Evolutionary conservation across 1,139 yeast genomes (phyloP), one percentile per base, ranked within the genome.

Genomic region (Yamadazyma mexicana): DNA sequence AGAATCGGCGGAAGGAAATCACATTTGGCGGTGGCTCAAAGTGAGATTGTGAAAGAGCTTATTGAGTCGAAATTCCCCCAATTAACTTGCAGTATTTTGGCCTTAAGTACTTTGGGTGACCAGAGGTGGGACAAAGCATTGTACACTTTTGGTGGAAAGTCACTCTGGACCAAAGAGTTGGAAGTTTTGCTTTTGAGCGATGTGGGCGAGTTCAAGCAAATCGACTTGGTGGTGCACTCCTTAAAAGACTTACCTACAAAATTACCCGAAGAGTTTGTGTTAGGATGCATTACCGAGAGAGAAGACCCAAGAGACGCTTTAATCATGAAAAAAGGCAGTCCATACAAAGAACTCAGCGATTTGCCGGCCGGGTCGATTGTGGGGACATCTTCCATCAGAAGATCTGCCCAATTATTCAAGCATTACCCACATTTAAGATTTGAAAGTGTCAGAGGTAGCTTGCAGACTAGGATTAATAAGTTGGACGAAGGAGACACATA

Each of bases 161-260:
- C 96, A 0, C 65, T 92, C 32, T 92, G 98, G 98, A 92, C 98
- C 9, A 87, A 88, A 57, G 98, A 92, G 61, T 73, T 92, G 45
- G 98, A 92, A 62, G 83, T 81, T 24, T 67, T 89, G 40, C 68
- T 92, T 40, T 71, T 86, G 49, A 77, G 76, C 46, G 67, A 76
- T 38, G 68, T 81, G 31, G 88, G 80, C n/a, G 73, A 67, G 37
- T 79, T 73, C 49, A 87, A 87, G 40, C 69, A 80, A 58, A 72
- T 92, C 39, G 98, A 92, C 60, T 68, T 92, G 62, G 85, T 92
- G 56, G 98, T 92, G 31, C 98, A 92, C 62, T 87, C 96, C 3
- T 73, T 92, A 50, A 92, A 92, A 61, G 98, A 92, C 61, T 84
- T 92, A 86, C 98, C 98, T 25, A 92, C 98, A 1, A 69, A 78